Percentiles rank a stretch among this genome's conserved stretches.
phyloP scores from a whole-genome alignment of 2,329 filamentous ascomycete species.

The Akanthomyces uredinophilus region DNA sequence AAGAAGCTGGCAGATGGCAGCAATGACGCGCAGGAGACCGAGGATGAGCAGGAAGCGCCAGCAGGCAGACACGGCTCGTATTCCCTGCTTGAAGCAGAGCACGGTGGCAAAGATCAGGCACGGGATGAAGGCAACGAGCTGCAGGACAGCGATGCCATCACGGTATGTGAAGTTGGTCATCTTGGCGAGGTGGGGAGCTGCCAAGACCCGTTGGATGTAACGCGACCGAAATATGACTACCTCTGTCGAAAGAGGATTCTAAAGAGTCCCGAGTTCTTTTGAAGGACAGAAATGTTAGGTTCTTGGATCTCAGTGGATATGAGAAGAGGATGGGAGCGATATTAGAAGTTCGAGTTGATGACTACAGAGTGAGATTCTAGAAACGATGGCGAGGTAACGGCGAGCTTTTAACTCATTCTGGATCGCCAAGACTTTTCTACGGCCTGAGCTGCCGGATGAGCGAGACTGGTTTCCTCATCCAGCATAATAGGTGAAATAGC shows the following conservation, averaged over 20 bases:
- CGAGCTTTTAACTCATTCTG: neutral
- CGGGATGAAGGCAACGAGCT: constrained; percentile 16
- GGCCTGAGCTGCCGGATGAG: neutral
- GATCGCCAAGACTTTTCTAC: neutral
- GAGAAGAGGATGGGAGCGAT: neutral
- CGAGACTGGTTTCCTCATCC: neutral
- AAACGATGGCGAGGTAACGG: neutral
- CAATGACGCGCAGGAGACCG: constrained; percentile 14
- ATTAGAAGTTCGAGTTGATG: neutral
- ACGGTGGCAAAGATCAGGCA: constrained; percentile 10
- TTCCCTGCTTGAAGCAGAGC: constrained; percentile 17
- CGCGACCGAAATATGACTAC: neutral
- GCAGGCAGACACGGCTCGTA: constrained; percentile 14
- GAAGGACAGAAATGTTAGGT: neutral
- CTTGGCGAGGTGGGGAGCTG: neutral
- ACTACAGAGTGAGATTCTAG: constrained; percentile 9
- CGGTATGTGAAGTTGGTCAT: constrained; percentile 16
- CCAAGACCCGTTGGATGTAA: neutral
- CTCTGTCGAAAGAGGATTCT: neutral
- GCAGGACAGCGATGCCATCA: constrained; percentile 17
- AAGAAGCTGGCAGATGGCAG: constrained; percentile 17
- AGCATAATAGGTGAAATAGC: neutral
- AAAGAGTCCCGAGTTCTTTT: neutral
- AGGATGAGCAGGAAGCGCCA: constrained; percentile 18
- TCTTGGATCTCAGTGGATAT: neutral